A percentile compares a stretch with the other conserved stretches of the same genome.
These are phyloP conservation scores for Tagetes erecta DNA, from an alignment of 129 eudicot genomes.

Conservation along the genomic window DNA sequence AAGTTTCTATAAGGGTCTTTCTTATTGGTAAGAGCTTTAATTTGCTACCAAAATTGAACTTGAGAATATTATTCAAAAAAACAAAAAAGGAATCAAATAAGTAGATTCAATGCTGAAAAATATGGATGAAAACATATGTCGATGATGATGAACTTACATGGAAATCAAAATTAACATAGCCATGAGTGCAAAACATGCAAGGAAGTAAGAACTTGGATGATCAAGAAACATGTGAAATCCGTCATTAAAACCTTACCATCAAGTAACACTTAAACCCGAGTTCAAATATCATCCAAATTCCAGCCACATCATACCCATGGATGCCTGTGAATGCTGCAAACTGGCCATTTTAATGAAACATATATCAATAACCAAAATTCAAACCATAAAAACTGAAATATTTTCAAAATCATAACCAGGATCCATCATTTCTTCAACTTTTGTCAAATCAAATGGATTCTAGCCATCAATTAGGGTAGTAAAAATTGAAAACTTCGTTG, in stretches of 20 bases:
- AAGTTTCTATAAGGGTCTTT: slow-evolving; percentile 44
- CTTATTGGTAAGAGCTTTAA: slow-evolving; percentile 34
- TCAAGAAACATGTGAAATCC: neutral
- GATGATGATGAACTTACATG: slow-evolving; percentile 49
- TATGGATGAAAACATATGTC: neutral
- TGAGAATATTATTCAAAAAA: slow-evolving; percentile 41
- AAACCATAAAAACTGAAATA: no score
- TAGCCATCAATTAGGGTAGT: neutral
- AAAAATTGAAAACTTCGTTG: neutral
- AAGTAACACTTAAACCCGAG: slow-evolving; percentile 51
- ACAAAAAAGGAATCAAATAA: neutral
- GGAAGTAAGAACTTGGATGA: slow-evolving; percentile 40
- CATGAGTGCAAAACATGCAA: slow-evolving; percentile 42
- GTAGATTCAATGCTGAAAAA: neutral
- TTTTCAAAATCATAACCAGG: neutral
- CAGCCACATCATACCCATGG: slow-evolving; percentile 65
- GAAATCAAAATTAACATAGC: slow-evolving; percentile 44
- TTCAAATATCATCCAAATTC: slow-evolving; percentile 62
- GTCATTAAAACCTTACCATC: slow-evolving; percentile 26
- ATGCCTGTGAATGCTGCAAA: slow-evolving; percentile 77
- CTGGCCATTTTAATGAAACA: slow-evolving; percentile 45
- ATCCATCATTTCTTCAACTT: neutral
- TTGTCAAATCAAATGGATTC: neutral
- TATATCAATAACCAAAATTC: slow-evolving; percentile 2
- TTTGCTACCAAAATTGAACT: slow-evolving; percentile 46